These are phyloP conservation scores for Ulmus americana DNA, from an alignment of 331 rosid species.

Conservation along the genomic window DNA sequence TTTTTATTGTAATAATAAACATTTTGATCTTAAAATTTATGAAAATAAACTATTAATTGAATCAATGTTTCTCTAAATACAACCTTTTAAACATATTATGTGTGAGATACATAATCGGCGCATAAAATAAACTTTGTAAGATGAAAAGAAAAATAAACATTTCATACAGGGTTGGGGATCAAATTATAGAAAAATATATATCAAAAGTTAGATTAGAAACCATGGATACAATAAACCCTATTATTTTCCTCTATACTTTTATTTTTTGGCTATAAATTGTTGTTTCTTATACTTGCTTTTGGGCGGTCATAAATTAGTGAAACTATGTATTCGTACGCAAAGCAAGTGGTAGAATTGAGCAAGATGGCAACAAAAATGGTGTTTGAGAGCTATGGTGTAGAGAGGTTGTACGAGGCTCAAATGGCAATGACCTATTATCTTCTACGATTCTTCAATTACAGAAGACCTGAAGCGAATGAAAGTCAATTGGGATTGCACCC, in stretches of 20 bases:
- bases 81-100: no score
- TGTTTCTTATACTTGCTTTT: background rate
- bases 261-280: background rate
- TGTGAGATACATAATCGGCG: background rate
- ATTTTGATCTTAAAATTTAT: no score
- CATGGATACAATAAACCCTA: background rate
- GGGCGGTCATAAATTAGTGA: conserved; percentile 12
- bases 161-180: no score
- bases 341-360: conserved; percentile 14
- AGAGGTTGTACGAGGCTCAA: conserved; percentile 12
- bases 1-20: no score
- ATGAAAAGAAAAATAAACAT: no score
- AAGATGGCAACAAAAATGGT: conserved; percentile 25
- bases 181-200: no score
- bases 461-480: conserved; percentile 6
- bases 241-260: background rate
- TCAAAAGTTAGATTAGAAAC: no score
- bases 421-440: conserved; percentile 13
- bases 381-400: conserved; percentile 27
- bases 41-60: no score
- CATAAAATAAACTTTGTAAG: no score
- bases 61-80: no score
- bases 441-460: conserved; percentile 19
- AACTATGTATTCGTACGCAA: conserved; percentile 12
- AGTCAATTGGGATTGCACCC: conserved; percentile 10